A percentile compares a stretch with the other conserved stretches of the same genome.
These are phyloP conservation scores for Ichthyophthirius multifiliis DNA, from an alignment of 169 alveolate species.

Conservation along the genomic window DNA sequence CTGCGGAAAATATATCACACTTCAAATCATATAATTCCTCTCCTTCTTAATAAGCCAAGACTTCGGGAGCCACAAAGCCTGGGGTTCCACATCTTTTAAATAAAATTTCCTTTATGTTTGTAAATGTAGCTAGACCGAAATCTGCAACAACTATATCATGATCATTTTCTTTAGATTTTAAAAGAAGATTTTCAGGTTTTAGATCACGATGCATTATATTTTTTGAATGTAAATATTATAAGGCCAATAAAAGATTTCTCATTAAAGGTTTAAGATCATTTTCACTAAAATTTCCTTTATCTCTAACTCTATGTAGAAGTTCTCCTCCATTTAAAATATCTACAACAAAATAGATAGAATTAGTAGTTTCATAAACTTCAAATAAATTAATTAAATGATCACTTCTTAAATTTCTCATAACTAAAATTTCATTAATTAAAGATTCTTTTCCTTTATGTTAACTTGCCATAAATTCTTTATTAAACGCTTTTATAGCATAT, in stretches of 20 bases:
- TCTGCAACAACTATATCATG: slow-evolving; percentile 69
- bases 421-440: slow-evolving; percentile 14
- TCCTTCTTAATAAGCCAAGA: slow-evolving; percentile 33
- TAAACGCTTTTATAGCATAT: slow-evolving; percentile 33
- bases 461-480: slow-evolving; percentile 10
- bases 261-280: slow-evolving; percentile 45
- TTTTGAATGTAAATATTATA: slow-evolving; percentile 53
- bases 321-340: slow-evolving; percentile 68
- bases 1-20: slow-evolving; percentile 67
- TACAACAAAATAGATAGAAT: slow-evolving; percentile 71
- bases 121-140: slow-evolving; percentile 73
- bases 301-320: slow-evolving; percentile 56
- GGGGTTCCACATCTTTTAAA: slow-evolving; percentile 69
- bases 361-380: slow-evolving; percentile 77
- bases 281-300: slow-evolving; percentile 47
- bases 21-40: slow-evolving; percentile 42
- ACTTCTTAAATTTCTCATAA: slow-evolving; percentile 27
- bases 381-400: slow-evolving; percentile 50
- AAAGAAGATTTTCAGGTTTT: slow-evolving; percentile 70
- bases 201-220: slow-evolving; percentile 69
- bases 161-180: slow-evolving; percentile 52
- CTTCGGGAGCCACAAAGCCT: slow-evolving; percentile 72
- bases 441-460: slow-evolving; percentile 27
- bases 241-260: slow-evolving; percentile 43
- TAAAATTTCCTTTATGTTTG: slow-evolving; percentile 33